A percentile compares a stretch with the other conserved stretches of the same genome.
These are phyloP conservation scores for Fremontodendron californicum DNA, from an alignment of 345 rosid genomes.

Conservation along the genomic window DNA sequence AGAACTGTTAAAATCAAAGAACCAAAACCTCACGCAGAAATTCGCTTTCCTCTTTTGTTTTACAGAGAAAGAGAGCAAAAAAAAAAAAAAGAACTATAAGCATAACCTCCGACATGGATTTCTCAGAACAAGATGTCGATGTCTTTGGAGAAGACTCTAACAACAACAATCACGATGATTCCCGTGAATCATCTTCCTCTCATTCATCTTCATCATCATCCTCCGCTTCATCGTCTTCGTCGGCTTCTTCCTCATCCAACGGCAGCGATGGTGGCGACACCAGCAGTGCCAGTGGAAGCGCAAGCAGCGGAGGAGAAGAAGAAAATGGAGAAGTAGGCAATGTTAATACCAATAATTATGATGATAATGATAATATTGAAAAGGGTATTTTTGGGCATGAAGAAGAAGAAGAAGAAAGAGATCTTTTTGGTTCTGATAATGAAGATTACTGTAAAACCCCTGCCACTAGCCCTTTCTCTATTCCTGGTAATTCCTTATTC, in stretches of 20 bases:
- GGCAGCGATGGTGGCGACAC: conserved; percentile 36
- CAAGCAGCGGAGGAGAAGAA: conserved; percentile 41
- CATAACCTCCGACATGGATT: not conserved
- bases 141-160: not conserved
- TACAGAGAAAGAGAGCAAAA: not conserved
- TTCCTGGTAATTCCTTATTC: conserved; percentile 40
- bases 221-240: not conserved
- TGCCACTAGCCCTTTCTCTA: conserved; percentile 54
- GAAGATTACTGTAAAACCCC: conserved; percentile 80
- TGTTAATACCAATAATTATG: conserved; percentile 11
- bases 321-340: conserved; percentile 39
- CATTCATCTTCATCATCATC: not conserved
- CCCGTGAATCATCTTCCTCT: conserved; percentile 2
- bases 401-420: conserved; percentile 36
- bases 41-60: not conserved
- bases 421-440: conserved; percentile 89
- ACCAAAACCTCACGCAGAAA: not conserved
- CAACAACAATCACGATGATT: not conserved
- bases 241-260: conserved; percentile 22
- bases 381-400: conserved; percentile 17
- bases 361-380: conserved; percentile 6
- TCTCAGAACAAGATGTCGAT: not conserved
- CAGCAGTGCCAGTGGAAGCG: conserved; percentile 50
- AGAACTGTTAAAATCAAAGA: not conserved
- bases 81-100: not conserved